phyloP scores from a whole-genome alignment of 1,139 yeast genomes.

The Meyerozyma elateridarum region DNA sequence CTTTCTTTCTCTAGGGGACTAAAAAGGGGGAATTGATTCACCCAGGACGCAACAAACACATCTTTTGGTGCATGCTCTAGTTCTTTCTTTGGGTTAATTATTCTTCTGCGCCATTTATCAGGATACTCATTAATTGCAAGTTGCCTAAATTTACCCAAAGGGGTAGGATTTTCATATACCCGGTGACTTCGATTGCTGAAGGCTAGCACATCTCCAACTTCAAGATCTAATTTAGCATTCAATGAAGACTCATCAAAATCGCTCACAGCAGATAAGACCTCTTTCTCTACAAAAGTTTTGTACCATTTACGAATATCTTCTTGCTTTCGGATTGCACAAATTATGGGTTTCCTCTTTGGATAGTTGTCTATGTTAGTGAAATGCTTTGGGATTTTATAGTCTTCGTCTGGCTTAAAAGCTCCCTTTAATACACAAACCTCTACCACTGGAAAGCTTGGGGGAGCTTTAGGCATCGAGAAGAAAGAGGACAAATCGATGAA shows the following conservation, averaged over 20 bases:
- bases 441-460: constrained; percentile 50
- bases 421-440: constrained; percentile 65
- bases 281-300: constrained; percentile 26
- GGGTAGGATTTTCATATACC: constrained; percentile 91
- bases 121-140: constrained; percentile 57
- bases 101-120: constrained; percentile 44
- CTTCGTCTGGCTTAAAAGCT: constrained; percentile 35
- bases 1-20: constrained; percentile 53
- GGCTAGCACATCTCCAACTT: constrained; percentile 72
- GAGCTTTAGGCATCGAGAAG: constrained; percentile 30
- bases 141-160: constrained; percentile 83
- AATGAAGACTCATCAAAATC: constrained; percentile 21
- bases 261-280: constrained; percentile 18
- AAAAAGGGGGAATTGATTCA: constrained; percentile 85
- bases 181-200: constrained; percentile 62
- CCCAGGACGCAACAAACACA: constrained; percentile 74
- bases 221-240: constrained; percentile 31
- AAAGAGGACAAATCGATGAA: constrained; percentile 45
- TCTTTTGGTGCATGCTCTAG: constrained; percentile 16
- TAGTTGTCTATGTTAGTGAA: constrained; percentile 45
- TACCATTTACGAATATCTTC: constrained; percentile 42
- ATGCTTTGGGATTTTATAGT: constrained; percentile 30
- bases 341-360: constrained; percentile 54
- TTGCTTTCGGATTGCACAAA: constrained; percentile 43
- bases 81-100: constrained; percentile 13